A percentile compares a stretch with the other conserved stretches of the same genome.
phyloP scores from a whole-genome alignment of 306 rosid species.

The Boehmeria nivea region DNA sequence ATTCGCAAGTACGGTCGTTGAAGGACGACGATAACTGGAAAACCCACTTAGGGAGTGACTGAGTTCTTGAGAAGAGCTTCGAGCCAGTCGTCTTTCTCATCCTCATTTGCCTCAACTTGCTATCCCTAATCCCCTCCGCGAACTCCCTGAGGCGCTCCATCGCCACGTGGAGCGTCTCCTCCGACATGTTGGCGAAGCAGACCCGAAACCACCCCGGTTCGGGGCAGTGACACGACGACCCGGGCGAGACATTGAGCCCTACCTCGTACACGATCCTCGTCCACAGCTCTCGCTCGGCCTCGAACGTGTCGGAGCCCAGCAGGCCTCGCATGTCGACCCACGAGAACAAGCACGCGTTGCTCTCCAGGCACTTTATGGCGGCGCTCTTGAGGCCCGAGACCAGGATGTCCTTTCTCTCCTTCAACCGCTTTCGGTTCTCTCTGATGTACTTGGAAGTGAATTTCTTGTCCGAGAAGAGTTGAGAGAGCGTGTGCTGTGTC shows the following conservation, averaged over 20 bases:
- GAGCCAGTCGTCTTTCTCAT: neutral
- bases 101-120: neutral
- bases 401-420: conserved; percentile 39
- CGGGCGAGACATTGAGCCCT: conserved; percentile 69
- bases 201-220: conserved; percentile 94
- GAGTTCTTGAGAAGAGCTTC: neutral
- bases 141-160: conserved; percentile 52
- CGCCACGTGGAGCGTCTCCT: conserved; percentile 53
- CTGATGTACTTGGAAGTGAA: conserved; percentile 39
- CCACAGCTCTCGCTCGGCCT: conserved; percentile 82
- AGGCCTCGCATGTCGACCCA: conserved; percentile 87
- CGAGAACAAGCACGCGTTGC: conserved; percentile 76
- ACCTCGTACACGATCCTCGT: conserved; percentile 44
- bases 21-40: conserved; percentile 23
- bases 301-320: conserved; percentile 35
- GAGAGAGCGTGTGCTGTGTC: conserved; percentile 58
- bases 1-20: neutral
- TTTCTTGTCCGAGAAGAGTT: conserved; percentile 39
- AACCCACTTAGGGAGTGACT: conserved; percentile 27
- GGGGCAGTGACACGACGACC: conserved; percentile 72
- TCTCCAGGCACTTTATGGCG: conserved; percentile 49
- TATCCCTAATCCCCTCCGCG: neutral
- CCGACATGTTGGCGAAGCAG: conserved; percentile 79
- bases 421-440: conserved; percentile 39
- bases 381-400: conserved; percentile 44